Conservation (phyloP, 2,329 filamentous ascomycete genomes). For the Elsinoe arachidis region DNA sequence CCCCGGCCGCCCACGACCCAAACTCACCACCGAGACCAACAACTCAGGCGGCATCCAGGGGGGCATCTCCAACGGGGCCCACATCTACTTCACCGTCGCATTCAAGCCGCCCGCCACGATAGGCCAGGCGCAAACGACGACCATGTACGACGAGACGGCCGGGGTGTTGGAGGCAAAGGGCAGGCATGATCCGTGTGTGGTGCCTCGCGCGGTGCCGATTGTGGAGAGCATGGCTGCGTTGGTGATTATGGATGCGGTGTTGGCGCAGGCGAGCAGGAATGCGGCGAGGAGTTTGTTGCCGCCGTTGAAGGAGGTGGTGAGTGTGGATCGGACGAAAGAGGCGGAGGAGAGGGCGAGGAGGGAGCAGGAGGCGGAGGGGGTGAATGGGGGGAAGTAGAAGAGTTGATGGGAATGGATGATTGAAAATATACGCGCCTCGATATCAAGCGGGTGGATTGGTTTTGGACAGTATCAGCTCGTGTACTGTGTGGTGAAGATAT, state of each 20-base stretch:
- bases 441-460: not conserved
- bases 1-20: slow-evolving; percentile 38
- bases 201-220: slow-evolving; percentile 75
- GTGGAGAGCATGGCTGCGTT: slow-evolving; percentile 88
- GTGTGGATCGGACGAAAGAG: slow-evolving; percentile 20
- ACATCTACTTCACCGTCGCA: slow-evolving; percentile 86
- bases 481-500: no score
- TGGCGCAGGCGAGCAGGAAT: slow-evolving; percentile 66
- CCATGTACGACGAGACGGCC: slow-evolving; percentile 65
- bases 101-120: slow-evolving; percentile 97
- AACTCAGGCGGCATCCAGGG: slow-evolving; percentile 93
- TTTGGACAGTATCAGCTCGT: no score
- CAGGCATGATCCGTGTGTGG: slow-evolving; percentile 86
- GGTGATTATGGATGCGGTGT: slow-evolving; percentile 75
- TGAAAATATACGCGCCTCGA: no score
- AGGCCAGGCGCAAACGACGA: slow-evolving; percentile 75
- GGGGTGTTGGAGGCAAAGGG: slow-evolving; percentile 86
- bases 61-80: slow-evolving; percentile 86
- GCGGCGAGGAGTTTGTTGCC: slow-evolving; percentile 40
- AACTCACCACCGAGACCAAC: slow-evolving; percentile 79
- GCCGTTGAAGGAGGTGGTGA: slow-evolving; percentile 31
- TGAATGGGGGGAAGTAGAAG: not conserved
- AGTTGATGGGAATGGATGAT: not conserved
- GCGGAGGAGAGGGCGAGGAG: slow-evolving; percentile 16
- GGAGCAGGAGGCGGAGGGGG: slow-evolving; percentile 15